A percentile compares a stretch with the other conserved stretches of the same genome.
Conservation (phyloP, 2,329 filamentous ascomycete genomes). For the Dothiorella sarmentorum region DNA sequence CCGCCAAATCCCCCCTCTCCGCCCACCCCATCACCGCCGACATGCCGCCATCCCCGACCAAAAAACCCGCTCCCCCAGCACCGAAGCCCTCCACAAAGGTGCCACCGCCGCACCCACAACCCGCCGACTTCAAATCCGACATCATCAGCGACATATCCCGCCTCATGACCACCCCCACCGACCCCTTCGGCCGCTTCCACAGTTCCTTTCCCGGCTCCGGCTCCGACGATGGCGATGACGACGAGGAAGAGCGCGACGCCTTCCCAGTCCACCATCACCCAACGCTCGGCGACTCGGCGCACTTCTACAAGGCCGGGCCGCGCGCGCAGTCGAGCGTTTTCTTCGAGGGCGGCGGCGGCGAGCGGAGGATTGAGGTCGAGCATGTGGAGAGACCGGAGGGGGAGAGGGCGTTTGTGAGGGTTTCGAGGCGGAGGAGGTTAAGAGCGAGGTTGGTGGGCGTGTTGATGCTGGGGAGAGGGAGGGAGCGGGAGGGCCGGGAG, state of each 20-base stretch:
- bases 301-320: background rate
- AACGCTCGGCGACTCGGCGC: background rate
- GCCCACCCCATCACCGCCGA: background rate
- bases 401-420: background rate
- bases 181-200: conserved; percentile 3
- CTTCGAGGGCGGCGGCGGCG: background rate
- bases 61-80: background rate
- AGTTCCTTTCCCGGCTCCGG: background rate
- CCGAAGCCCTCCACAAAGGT: too few species aligned
- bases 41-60: too few species aligned
- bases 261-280: background rate
- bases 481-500: background rate
- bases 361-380: conserved; percentile 26
- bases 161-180: background rate
- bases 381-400: conserved; percentile 36
- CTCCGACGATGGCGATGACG: background rate
- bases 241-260: background rate
- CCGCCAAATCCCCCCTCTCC: background rate
- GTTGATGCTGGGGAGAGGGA: background rate
- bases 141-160: background rate
- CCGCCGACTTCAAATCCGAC: background rate
- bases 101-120: background rate
- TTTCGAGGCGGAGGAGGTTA: background rate
- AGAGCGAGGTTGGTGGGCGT: background rate
- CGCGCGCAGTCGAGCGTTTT: conserved; percentile 1